Base-by-base conservation (phyloP, 768 basidiomycete species). In the Kwoniella sp. region DNA sequence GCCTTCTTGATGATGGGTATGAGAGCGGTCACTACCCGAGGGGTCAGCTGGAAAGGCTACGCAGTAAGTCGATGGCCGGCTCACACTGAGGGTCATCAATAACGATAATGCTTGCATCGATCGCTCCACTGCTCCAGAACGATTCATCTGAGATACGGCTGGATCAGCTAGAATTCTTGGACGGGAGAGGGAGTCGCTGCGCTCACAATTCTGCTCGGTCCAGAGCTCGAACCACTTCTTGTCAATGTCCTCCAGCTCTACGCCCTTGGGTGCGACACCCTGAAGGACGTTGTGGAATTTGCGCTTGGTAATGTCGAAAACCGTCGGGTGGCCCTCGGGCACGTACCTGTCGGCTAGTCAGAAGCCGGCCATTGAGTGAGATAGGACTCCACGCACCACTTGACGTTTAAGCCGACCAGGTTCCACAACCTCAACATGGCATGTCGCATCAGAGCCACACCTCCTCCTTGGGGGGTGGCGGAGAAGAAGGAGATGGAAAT, bases 381-480 rank as follows among this genome's bases (percentile, higher is more conserved):
- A 28, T 28, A 34, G 31, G 7, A 10, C 10, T 6, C 7, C 20
- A 41, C 56, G 14, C 28, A 65, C 66, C 69, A 70, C 53, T 65
- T 61, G 37, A 66, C 60, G 10, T 67, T 50, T 11, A 73, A 14
- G 15, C 63, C 67, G 23, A 69, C 69, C 44, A 67, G 42, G 37
- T 56, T 62, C 77, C 88, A 79, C 77, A 96, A 85, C 52, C 92
- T 81, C 73, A 95, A 86, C 63, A 96, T 77, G 25, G 91, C 89
- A 75, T 95, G 91, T 62, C 91, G 84, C 89, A 96, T 93, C 81
- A 96, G 82, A 36, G 92, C 92, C 56, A 96, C 92, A 71, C 92
- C 91, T 69, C 91, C 89, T 84, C 71, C 91, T 77, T 93, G 89
- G 10, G 91, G 91, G 5, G 92, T 96, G 9, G 89, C 90, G 25